These are phyloP conservation scores for Raffaelea deltoideospora DNA, from an alignment of 2,329 filamentous ascomycete species.

Conservation along the genomic window DNA sequence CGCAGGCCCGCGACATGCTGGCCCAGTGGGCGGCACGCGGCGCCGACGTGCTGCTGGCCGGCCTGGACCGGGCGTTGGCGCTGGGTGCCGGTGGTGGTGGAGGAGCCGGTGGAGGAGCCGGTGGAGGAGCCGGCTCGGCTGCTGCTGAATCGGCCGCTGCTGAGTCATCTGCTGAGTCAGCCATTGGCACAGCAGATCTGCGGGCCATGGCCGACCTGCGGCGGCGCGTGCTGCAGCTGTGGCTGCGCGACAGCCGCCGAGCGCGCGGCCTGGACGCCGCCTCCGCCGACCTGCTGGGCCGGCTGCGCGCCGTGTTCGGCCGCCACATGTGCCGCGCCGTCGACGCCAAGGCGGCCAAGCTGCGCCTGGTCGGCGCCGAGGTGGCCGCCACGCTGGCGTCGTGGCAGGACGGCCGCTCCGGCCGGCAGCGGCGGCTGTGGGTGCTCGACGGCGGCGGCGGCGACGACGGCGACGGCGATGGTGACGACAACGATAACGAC, in stretches of 20 bases:
- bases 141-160: no score
- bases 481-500: neutral
- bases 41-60: conserved; percentile 43
- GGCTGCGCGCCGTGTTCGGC: conserved; percentile 55
- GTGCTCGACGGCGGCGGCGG: conserved; percentile 10
- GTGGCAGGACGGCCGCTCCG: conserved; percentile 41
- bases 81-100: conserved; percentile 11
- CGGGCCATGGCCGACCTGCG: conserved; percentile 54
- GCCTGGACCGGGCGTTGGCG: conserved; percentile 44
- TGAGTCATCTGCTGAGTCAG: no score
- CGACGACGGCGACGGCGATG: neutral
- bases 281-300: conserved; percentile 52
- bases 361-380: conserved; percentile 50
- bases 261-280: conserved; percentile 52
- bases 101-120: no score
- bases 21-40: conserved; percentile 48
- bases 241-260: conserved; percentile 55
- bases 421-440: conserved; percentile 49
- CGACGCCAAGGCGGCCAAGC: conserved; percentile 44
- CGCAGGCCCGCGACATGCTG: conserved; percentile 44
- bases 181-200: conserved; percentile 41
- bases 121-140: no score
- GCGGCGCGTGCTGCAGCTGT: conserved; percentile 54
- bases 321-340: conserved; percentile 49
- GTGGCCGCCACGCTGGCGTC: conserved; percentile 44